A percentile compares a stretch with the other conserved stretches of the same genome.
phyloP scores from a whole-genome alignment of 106 monocot genomes.

The Allium cepa region DNA sequence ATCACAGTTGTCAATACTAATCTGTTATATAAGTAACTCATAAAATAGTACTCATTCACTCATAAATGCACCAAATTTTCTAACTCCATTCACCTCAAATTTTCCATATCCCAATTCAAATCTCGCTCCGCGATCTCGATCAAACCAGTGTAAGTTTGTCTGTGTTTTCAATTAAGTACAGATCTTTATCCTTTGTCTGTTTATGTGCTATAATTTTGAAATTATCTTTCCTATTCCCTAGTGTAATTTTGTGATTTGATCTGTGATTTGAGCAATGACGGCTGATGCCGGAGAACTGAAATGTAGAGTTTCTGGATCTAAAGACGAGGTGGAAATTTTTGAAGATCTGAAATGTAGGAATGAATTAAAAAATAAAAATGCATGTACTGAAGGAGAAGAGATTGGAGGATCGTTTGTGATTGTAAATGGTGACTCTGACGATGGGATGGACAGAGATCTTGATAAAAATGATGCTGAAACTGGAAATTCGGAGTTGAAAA shows the following conservation, averaged over 20 bases:
- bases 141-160: too few relatives aligned
- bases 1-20: too few relatives aligned
- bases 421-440: conserved; percentile 7
- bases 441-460: conserved; percentile 4
- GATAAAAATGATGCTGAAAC: not conserved
- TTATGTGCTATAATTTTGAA: too few relatives aligned
- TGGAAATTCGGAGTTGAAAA: not conserved
- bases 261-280: conserved; percentile 3
- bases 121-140: too few relatives aligned
- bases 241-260: not conserved
- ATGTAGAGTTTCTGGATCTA: conserved; percentile 2
- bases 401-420: conserved; percentile 11
- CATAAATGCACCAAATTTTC: too few relatives aligned
- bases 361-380: not conserved
- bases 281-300: conserved; percentile 4
- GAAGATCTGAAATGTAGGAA: conserved; percentile 5
- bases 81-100: too few relatives aligned
- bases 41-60: too few relatives aligned
- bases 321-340: not conserved
- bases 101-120: too few relatives aligned
- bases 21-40: too few relatives aligned
- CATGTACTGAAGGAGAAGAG: conserved; percentile 1
- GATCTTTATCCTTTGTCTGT: too few relatives aligned
- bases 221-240: too few relatives aligned
- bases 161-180: too few relatives aligned